A percentile compares a stretch with the other conserved stretches of the same genome.
These are phyloP conservation scores for Withania somnifera DNA, from an alignment of 305 asterid species.

Conservation along the genomic window DNA sequence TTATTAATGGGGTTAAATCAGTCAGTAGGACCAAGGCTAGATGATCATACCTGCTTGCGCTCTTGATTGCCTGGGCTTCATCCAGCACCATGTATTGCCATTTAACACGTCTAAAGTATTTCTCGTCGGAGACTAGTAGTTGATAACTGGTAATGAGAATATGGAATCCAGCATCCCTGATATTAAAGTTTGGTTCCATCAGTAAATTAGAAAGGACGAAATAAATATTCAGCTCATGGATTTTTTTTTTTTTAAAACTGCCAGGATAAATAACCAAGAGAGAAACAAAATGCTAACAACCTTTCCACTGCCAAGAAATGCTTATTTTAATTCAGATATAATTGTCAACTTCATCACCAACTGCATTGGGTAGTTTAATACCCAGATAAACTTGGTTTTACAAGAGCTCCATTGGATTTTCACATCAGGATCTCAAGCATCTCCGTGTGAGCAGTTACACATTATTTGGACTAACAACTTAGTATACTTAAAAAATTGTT, in stretches of 20 bases:
- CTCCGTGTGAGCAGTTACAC: neutral
- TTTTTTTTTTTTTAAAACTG: neutral
- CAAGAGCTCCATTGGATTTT: neutral
- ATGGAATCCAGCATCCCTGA: constrained; percentile 96
- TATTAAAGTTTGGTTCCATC: constrained; percentile 8
- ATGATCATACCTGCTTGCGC: constrained; percentile 65
- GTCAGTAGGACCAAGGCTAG: neutral
- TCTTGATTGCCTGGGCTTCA: constrained; percentile 99
- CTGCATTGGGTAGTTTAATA: neutral
- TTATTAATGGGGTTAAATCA: neutral
- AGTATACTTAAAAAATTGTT: neutral
- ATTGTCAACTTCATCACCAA: neutral
- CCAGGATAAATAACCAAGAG: neutral
- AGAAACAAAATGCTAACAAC: neutral
- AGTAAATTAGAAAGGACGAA: neutral
- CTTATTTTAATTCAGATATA: neutral
- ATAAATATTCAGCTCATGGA: neutral
- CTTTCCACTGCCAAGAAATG: neutral
- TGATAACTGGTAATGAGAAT: constrained; percentile 95
- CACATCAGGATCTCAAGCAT: neutral
- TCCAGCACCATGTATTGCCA: constrained; percentile 99
- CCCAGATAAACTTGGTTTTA: neutral
- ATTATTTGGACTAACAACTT: neutral
- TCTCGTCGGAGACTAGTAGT: constrained; percentile 87
- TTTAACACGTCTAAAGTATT: constrained; percentile 85